A percentile compares a stretch with the other conserved stretches of the same genome.
Evolutionary conservation across 495 filamentous ascomycete species (phyloP).

Genomic region (Tetracladium marchalianum): DNA sequence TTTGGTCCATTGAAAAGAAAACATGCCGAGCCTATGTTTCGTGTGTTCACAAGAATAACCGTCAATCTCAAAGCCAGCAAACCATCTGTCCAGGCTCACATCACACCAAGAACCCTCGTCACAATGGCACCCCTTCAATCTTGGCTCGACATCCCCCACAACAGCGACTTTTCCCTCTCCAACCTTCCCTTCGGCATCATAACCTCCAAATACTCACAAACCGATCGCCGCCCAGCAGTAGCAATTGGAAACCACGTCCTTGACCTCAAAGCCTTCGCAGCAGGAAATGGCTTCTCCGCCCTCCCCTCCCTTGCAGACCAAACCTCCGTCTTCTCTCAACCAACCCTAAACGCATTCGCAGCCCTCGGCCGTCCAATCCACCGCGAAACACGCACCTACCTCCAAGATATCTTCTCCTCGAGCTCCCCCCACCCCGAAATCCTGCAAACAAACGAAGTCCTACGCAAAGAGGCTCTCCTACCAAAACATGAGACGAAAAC

Average conservation of each 20-base stretch:
- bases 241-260: conserved; percentile 72
- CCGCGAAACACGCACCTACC: conserved; percentile 43
- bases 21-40: too few species aligned
- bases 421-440: conserved; percentile 35
- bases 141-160: conserved; percentile 56
- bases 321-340: conserved; percentile 51
- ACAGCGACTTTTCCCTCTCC: conserved; percentile 69
- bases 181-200: conserved; percentile 96
- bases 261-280: conserved; percentile 57
- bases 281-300: conserved; percentile 46
- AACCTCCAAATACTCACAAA: conserved; percentile 40
- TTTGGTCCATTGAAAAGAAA: too few species aligned
- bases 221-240: conserved; percentile 49
- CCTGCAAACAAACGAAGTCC: conserved; percentile 43
- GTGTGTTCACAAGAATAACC: too few species aligned
- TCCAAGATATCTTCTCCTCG: conserved; percentile 58
- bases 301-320: conserved; percentile 50
- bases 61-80: too few species aligned
- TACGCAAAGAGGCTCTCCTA: conserved; percentile 42
- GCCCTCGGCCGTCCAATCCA: conserved; percentile 60
- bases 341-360: conserved; percentile 72
- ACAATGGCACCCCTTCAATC: conserved; percentile 42
- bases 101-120: background rate
- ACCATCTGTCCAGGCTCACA: too few species aligned
- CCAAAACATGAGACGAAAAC: conserved; percentile 47